These are phyloP conservation scores for Cladosporium sp. DNA, from an alignment of 2,329 filamentous ascomycete species.

Conservation along the genomic window DNA sequence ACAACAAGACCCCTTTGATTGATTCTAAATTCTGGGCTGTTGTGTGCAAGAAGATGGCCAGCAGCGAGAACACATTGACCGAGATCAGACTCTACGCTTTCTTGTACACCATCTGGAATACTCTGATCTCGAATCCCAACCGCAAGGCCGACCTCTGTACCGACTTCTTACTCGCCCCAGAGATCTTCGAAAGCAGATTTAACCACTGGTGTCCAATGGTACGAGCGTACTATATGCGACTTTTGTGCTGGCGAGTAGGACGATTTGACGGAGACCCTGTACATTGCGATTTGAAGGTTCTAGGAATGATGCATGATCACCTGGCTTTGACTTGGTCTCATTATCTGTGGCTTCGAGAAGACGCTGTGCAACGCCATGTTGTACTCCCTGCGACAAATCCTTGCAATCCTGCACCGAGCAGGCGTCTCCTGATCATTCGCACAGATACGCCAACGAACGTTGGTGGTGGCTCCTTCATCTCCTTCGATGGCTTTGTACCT, in stretches of 20 bases:
- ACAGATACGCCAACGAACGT: constrained; percentile 61
- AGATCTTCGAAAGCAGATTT: constrained; percentile 76
- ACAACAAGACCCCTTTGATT: constrained; percentile 47
- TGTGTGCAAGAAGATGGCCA: constrained; percentile 72
- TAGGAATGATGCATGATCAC: constrained; percentile 61
- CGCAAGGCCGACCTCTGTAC: constrained; percentile 68
- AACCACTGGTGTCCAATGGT: constrained; percentile 97
- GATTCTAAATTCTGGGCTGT: constrained; percentile 84
- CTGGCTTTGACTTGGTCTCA: constrained; percentile 73
- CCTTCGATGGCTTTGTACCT: constrained; percentile 58
- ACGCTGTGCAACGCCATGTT: constrained; percentile 55
- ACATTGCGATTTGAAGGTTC: constrained; percentile 51
- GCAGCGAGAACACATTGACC: constrained; percentile 83
- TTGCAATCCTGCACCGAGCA: constrained; percentile 79
- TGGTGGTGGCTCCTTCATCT: constrained; percentile 51
- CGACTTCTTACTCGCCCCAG: constrained; percentile 69
- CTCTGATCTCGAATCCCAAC: constrained; percentile 59
- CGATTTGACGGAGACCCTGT: constrained; percentile 63
- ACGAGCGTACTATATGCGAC: constrained; percentile 83
- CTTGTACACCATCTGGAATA: constrained; percentile 74
- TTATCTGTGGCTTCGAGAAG: constrained; percentile 69
- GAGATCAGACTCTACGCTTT: constrained; percentile 82
- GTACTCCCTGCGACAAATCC: constrained; percentile 69
- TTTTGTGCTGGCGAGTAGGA: constrained; percentile 85
- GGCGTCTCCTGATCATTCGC: constrained; percentile 82